Percentiles rank a stretch among this genome's conserved stretches.
phyloP scores from a whole-genome alignment of 129 eudicot genomes.

The Solidago caesia region DNA sequence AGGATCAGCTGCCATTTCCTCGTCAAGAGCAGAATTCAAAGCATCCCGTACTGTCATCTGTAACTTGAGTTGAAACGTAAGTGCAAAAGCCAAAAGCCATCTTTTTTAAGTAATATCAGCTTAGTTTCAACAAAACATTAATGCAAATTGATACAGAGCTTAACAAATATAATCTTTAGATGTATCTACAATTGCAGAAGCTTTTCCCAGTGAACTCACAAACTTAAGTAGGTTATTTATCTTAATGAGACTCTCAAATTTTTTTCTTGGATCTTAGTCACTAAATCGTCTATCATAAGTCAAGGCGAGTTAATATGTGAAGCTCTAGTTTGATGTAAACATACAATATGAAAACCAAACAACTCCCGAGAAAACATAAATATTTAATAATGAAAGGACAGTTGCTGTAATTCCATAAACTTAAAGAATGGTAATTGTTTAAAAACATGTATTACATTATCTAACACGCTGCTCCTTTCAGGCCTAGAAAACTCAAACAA shows the following conservation, averaged over 20 bases:
- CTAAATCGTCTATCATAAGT: neutral
- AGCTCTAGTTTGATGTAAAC: neutral
- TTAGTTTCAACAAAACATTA: neutral
- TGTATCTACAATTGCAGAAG: neutral
- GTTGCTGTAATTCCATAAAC: neutral
- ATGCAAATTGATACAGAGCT: neutral
- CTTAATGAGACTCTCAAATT: neutral
- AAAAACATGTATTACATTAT: neutral
- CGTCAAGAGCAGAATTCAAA: constrained; percentile 79
- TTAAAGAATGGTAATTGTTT: neutral
- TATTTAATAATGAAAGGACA: neutral
- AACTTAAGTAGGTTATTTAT: neutral
- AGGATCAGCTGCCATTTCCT: constrained; percentile 88
- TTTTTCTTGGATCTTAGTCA: neutral
- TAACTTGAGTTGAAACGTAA: constrained; percentile 18
- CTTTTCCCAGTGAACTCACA: neutral
- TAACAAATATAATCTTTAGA: neutral
- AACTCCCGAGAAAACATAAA: neutral
- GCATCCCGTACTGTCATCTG: constrained; percentile 86
- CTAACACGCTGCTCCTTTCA: too few species aligned
- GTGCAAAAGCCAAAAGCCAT: neutral
- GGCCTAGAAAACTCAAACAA: too few species aligned
- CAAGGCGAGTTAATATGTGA: neutral
- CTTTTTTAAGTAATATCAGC: neutral
- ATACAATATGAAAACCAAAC: neutral